phyloP scores from a whole-genome alignment of 371 early-diverging fungal genomes.

The Synchytrium microbalum region DNA sequence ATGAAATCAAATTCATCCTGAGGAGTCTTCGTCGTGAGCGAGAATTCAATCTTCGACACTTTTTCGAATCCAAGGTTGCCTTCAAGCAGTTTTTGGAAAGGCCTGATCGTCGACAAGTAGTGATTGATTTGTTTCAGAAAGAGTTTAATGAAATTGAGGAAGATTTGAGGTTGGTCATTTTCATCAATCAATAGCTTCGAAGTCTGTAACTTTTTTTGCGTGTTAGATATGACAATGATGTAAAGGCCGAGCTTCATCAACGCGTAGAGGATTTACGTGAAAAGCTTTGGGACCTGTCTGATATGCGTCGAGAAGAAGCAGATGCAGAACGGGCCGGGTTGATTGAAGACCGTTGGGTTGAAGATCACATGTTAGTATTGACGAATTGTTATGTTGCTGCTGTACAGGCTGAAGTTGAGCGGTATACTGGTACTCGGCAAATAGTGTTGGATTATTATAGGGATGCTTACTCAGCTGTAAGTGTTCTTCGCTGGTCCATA shows the following conservation, averaged over 20 bases:
- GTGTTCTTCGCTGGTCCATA: slow-evolving; percentile 3
- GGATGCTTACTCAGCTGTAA: slow-evolving; percentile 35
- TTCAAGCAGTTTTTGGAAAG: slow-evolving; percentile 40
- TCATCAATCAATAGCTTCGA: slow-evolving; percentile 1
- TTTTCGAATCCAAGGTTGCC: slow-evolving; percentile 35
- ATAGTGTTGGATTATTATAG: slow-evolving; percentile 38
- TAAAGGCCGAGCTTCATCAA: slow-evolving; percentile 50
- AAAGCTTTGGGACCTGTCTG: slow-evolving; percentile 46
- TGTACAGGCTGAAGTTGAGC: slow-evolving; percentile 47
- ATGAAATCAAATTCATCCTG: slow-evolving; percentile 43
- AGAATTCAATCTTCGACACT: slow-evolving; percentile 33
- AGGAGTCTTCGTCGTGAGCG: slow-evolving; percentile 39
- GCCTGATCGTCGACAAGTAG: slow-evolving; percentile 42
- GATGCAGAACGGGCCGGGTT: slow-evolving; percentile 38
- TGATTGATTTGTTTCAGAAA: slow-evolving; percentile 38
- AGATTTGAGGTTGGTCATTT: slow-evolving; percentile 33
- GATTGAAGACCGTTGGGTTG: slow-evolving; percentile 47
- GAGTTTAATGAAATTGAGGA: slow-evolving; percentile 49
- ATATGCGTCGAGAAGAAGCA: slow-evolving; percentile 45
- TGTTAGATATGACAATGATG: slow-evolving; percentile 33
- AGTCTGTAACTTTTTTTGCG: background rate
- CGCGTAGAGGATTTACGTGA: slow-evolving; percentile 48
- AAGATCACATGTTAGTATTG: slow-evolving; percentile 43
- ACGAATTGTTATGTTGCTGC: slow-evolving; percentile 38
- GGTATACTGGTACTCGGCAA: slow-evolving; percentile 30